Base-by-base conservation (phyloP, 306 rosid genomes). In the Canavalia ensiformis region DNA sequence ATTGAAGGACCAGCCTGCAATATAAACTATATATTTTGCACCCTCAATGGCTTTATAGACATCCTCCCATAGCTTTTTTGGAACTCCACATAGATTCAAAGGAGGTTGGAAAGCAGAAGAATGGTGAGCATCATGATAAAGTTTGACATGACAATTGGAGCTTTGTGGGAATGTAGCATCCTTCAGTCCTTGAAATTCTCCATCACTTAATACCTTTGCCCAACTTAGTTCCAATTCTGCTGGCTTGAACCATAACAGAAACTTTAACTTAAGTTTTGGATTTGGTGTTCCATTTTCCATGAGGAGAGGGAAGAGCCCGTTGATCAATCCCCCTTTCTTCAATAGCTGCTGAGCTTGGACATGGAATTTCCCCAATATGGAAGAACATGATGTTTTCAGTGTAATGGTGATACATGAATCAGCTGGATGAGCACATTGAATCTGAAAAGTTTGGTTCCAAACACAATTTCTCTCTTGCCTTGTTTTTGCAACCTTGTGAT, bases 101-200 rank as follows among this genome's bases (percentile, higher is more conserved):
- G 90, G 91, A 80, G 99, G 96, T 76, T 80, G 94, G 44, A 89
- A 95, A 65, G 83, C 52, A 62, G 81, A 84, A 84, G 90, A 86
- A 88, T 91, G 97, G 62, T 95, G 98, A 87, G 98, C 93, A 79
- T 95, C 99, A 60, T 95, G 99, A 74, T 95, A 95, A 57, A 95
- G 95, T 37, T 88, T 90, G 75, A 95, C 96, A 52, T 90, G 84
- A 57, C 93, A 89, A 74, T 88, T 91, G 7, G 93, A 90, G 83
- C 99, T 88, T 79, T 65, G 88, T 42, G 97, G 94, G 75, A 95
- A 91, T 31, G 92, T 69, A 42, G 92, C 92, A 70, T 86, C 89
- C 76, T 80, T 87, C 12, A 88, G 70, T 70, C 99, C 98, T 68
- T 88, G 88, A 85, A 68, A 91, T 13, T 89, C 91, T 13, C 81